A percentile compares a stretch with the other conserved stretches of the same genome.
Evolutionary conservation across 345 rosid species (phyloP).

Genomic region (Arabidopsis suecica): DNA sequence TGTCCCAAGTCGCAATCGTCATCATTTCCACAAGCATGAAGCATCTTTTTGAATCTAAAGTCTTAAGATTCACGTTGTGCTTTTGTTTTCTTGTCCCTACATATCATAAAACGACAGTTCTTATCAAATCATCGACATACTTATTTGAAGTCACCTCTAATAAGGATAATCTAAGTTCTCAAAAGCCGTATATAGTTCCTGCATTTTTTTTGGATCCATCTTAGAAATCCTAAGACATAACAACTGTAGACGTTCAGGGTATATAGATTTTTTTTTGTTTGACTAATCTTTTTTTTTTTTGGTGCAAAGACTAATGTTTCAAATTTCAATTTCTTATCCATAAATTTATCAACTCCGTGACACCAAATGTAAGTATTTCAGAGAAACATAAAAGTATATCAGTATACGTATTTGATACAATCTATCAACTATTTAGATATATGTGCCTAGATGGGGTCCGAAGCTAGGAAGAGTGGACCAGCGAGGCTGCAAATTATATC

Average conservation of each 20-base stretch:
- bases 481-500: slow-evolving; percentile 24
- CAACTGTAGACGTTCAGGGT: neutral
- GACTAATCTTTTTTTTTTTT: too few relatives aligned
- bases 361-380: neutral
- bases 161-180: neutral
- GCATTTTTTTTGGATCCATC: slow-evolving; percentile 22
- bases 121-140: slow-evolving; percentile 22
- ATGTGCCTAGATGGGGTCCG: neutral
- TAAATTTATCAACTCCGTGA: neutral
- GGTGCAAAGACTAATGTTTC: neutral
- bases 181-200: slow-evolving; percentile 1
- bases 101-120: slow-evolving; percentile 13
- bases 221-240: neutral
- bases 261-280: too few relatives aligned
- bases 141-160: slow-evolving; percentile 11
- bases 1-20: slow-evolving; percentile 5
- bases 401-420: neutral
- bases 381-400: neutral
- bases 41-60: slow-evolving; percentile 6
- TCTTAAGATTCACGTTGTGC: slow-evolving; percentile 21
- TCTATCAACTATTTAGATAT: neutral
- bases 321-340: neutral
- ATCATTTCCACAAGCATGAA: slow-evolving; percentile 6
- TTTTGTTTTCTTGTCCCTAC: slow-evolving; percentile 24
- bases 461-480: slow-evolving; percentile 31